A percentile compares a stretch with the other conserved stretches of the same genome.
Conservation (phyloP, 352 stramenopile species). For the Aphanomyces stellatus region DNA sequence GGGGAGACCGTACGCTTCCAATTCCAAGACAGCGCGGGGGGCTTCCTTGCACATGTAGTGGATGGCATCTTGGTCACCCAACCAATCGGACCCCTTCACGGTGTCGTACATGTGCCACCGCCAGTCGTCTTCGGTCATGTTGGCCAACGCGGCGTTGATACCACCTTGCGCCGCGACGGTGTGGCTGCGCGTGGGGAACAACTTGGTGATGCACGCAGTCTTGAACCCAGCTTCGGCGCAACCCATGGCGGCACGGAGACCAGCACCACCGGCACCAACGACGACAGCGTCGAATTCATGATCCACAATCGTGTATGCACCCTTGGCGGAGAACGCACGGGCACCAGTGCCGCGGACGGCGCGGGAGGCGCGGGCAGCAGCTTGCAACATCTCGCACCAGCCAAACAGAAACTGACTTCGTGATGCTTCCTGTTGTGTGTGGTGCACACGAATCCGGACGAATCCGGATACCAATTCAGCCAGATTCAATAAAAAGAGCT, state of each 20-base stretch:
- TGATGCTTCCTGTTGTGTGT: not conserved
- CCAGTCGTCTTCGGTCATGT: slow-evolving; percentile 97
- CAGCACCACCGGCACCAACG: slow-evolving; percentile 91
- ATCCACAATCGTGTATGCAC: slow-evolving; percentile 80
- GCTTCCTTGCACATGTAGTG: slow-evolving; percentile 97
- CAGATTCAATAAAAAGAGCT: not conserved
- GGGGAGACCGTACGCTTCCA: slow-evolving; percentile 94
- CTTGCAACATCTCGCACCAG: slow-evolving; percentile 17
- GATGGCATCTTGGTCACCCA: slow-evolving; percentile 97
- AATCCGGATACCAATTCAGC: not conserved
- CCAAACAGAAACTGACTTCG: slow-evolving; percentile 15
- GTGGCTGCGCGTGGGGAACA: slow-evolving; percentile 95
- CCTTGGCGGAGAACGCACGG: slow-evolving; percentile 14
- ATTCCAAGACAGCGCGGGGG: slow-evolving; percentile 81
- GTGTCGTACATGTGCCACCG: slow-evolving; percentile 97
- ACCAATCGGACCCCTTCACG: slow-evolving; percentile 95
- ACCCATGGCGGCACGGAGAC: slow-evolving; percentile 90
- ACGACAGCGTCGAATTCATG: slow-evolving; percentile 96
- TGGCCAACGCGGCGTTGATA: slow-evolving; percentile 96
- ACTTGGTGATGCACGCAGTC: slow-evolving; percentile 96
- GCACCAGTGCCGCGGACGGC: slow-evolving; percentile 31
- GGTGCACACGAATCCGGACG: slow-evolving; percentile 1
- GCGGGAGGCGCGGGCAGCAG: slow-evolving; percentile 25
- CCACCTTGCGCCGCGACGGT: slow-evolving; percentile 95
- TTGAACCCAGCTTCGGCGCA: slow-evolving; percentile 91